Percentiles rank a stretch among this genome's conserved stretches.
phyloP scores from a whole-genome alignment of 352 stramenopile species.

The Globisporangium orthogonon region DNA sequence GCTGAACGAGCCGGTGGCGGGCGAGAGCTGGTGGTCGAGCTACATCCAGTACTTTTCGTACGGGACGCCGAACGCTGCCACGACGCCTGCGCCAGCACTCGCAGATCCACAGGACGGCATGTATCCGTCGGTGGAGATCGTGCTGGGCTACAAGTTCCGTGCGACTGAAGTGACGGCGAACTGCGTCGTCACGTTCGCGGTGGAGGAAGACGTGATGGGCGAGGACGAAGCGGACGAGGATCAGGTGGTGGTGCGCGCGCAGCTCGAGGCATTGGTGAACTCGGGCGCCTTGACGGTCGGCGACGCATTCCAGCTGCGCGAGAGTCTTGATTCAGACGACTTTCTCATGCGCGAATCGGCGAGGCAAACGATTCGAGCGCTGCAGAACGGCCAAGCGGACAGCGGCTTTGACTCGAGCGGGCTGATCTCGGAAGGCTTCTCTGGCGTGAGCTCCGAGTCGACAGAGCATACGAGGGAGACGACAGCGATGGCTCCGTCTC shows the following conservation, averaged over 20 bases:
- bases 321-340: conserved; percentile 55
- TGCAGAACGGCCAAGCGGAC: conserved; percentile 54
- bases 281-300: conserved; percentile 45
- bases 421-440: conserved; percentile 31
- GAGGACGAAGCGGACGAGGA: conserved; percentile 8
- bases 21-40: conserved; percentile 62
- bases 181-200: neutral
- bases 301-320: conserved; percentile 69
- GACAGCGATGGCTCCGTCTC: conserved; percentile 9
- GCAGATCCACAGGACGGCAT: conserved; percentile 16
- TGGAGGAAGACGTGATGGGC: neutral
- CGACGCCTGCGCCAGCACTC: conserved; percentile 6
- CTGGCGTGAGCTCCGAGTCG: conserved; percentile 1
- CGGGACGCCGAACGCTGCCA: conserved; percentile 9
- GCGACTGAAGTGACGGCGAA: neutral
- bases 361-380: conserved; percentile 46
- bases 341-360: conserved; percentile 33
- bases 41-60: conserved; percentile 47
- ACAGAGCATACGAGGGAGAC: neutral
- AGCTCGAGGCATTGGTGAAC: conserved; percentile 76
- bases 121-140: conserved; percentile 27
- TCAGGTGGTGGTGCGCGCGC: conserved; percentile 52
- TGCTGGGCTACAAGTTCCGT: conserved; percentile 15
- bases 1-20: conserved; percentile 28
- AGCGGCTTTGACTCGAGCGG: conserved; percentile 11